Evolutionary conservation across 495 filamentous ascomycete species (phyloP).

Genomic region (Pseudevernia furfuracea): DNA sequence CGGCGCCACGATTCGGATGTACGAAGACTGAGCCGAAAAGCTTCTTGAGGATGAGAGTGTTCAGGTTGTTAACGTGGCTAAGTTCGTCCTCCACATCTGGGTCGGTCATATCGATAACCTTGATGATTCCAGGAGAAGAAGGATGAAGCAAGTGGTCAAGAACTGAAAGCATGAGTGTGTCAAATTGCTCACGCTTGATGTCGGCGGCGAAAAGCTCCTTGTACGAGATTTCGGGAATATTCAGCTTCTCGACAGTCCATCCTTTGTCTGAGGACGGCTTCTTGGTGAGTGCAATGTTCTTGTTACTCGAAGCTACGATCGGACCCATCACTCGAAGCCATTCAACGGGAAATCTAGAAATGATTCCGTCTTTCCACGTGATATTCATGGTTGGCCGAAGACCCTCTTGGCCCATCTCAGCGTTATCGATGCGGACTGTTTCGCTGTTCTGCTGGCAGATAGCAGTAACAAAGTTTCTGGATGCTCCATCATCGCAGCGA

Average conservation of each 20-base stretch:
- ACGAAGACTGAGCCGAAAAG: slow-evolving; percentile 12
- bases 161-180: too few species aligned
- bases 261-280: too few species aligned
- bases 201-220: background rate
- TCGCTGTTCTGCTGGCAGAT: slow-evolving; percentile 6
- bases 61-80: slow-evolving; percentile 2
- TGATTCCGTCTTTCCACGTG: background rate
- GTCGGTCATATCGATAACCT: background rate
- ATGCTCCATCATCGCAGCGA: slow-evolving; percentile 5
- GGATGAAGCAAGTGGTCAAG: too few species aligned
- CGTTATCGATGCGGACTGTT: too few species aligned
- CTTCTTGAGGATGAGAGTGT: background rate
- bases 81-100: slow-evolving; percentile 1
- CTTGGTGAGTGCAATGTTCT: too few species aligned
- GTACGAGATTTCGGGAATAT: slow-evolving; percentile 2
- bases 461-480: slow-evolving; percentile 5
- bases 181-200: too few species aligned
- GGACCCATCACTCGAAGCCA: slow-evolving; percentile 8
- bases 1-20: slow-evolving; percentile 5
- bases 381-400: too few species aligned
- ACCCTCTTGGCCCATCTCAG: too few species aligned
- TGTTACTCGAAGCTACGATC: too few species aligned
- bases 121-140: slow-evolving; percentile 1
- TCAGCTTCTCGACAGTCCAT: background rate
- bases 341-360: background rate